Evolutionary conservation across 345 rosid species (phyloP), one percentile per base, ranked within the genome.

Genomic region (Camelina sativa): DNA sequence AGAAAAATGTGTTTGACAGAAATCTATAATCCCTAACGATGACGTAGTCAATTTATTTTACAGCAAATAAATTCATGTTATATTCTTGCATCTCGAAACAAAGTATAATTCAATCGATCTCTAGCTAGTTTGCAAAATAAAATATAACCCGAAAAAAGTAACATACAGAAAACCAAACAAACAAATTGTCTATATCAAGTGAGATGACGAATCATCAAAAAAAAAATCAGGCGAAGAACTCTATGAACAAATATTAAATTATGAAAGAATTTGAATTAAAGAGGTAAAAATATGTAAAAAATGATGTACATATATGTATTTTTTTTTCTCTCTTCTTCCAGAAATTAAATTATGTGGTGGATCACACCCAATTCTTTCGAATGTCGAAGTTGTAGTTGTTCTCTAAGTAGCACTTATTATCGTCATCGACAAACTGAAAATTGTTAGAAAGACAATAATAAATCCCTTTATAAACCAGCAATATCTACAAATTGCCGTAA

Each of bases 401-500:
- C 89, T 89, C 95, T 85, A 89, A 71, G 83, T 89, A 81, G 84
- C 95, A 87, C 76, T 73, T 87, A 63, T 89, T 80, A 79, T 89
- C 95, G 69, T 89, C 95, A 61, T 89, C 95, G 54, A 87, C 61
- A 68, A 89, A 89, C 95, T 89, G 86, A 66, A 57, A 15, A 61
- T 13, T 9, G 11, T 6, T 30, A n/a, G 11, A 53, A 62, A 23
- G 37, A 59, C 8, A 51, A 59, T 43, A 23, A 37, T 47, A 17
- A 11, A 11, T 67, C 53, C 19, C 12, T 38, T 62, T 22, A 23
- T 5, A 3, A 46, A 20, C n/a, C 40, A 46, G 22, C 20, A 44
- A 23, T 17, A 17, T 23, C 8, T 35, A n/a, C 65, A 43, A 57
- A 41, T 57, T 16, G 4, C 23, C 17, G 30, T 30, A 54, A 54